Evolutionary conservation across 768 basidiomycete genomes (phyloP).

Genomic region (Albatrellus ellisii): DNA sequence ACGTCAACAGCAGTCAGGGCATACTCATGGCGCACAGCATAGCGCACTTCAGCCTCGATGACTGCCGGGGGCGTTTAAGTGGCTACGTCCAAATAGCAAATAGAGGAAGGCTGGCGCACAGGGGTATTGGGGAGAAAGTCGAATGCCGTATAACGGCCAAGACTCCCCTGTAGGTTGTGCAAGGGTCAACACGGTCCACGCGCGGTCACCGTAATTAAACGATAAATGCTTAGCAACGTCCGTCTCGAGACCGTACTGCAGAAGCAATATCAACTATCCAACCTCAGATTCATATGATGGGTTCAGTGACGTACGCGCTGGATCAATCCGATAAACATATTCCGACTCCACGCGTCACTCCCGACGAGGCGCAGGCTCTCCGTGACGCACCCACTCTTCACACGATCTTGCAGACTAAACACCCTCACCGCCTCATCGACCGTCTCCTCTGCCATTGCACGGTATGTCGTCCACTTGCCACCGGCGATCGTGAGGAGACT

Average conservation of each 20-base stretch:
- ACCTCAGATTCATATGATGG: not conserved
- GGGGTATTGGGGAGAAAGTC: slow-evolving; percentile 60
- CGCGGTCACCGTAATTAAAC: slow-evolving; percentile 92
- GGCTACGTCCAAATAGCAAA: not conserved
- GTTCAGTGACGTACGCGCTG: slow-evolving; percentile 50
- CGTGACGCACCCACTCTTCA: slow-evolving; percentile 59
- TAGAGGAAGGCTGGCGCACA: slow-evolving; percentile 34
- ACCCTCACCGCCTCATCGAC: slow-evolving; percentile 77
- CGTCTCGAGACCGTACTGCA: slow-evolving; percentile 75
- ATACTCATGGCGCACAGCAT: slow-evolving; percentile 83
- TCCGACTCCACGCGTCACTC: slow-evolving; percentile 86
- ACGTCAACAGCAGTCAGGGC: slow-evolving; percentile 89
- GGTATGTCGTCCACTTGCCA: slow-evolving; percentile 98
- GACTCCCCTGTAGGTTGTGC: slow-evolving; percentile 61
- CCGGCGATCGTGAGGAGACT: slow-evolving; percentile 92
- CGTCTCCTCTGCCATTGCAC: slow-evolving; percentile 92
- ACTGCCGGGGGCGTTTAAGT: slow-evolving; percentile 24
- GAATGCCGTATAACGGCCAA: slow-evolving; percentile 82
- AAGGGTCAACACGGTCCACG: slow-evolving; percentile 85
- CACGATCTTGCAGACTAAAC: slow-evolving; percentile 48
- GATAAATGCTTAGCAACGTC: slow-evolving; percentile 90
- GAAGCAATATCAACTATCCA: not conserved
- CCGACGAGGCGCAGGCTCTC: slow-evolving; percentile 75
- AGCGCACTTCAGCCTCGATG: slow-evolving; percentile 89
- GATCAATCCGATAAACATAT: slow-evolving; percentile 94